A percentile compares a stretch with the other conserved stretches of the same genome.
Evolutionary conservation across 2,329 filamentous ascomycete genomes (phyloP).

Genomic region (Ophiostoma fasciatum): DNA sequence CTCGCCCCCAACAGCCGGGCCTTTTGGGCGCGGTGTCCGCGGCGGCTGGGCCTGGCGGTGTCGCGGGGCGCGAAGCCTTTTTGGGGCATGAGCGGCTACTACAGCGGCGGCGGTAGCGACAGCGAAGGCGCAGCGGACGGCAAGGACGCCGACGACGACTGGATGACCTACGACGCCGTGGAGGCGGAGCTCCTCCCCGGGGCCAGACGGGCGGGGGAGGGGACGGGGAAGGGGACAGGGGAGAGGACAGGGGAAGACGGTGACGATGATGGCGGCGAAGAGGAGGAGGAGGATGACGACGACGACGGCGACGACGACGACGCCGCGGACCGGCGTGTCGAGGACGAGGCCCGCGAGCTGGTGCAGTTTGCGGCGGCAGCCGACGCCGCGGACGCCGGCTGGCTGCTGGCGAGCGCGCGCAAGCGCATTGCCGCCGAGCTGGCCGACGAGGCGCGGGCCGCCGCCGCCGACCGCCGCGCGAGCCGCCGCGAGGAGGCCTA

Average conservation of each 20-base stretch:
- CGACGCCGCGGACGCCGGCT: constrained; percentile 22
- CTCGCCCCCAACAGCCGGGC: constrained; percentile 22
- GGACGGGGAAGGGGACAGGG: neutral
- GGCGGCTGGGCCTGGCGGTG: constrained; percentile 34
- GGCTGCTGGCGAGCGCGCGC: constrained; percentile 15
- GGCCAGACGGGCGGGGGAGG: too few relatives aligned
- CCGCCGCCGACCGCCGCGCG: constrained; percentile 24
- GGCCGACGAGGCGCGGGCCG: constrained; percentile 28
- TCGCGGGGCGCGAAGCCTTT: constrained; percentile 16
- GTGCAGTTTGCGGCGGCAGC: constrained; percentile 25
- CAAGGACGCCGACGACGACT: constrained; percentile 4
- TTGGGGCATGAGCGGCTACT: neutral
- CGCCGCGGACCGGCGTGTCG: constrained; percentile 1
- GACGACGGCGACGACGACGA: neutral
- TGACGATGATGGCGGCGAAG: neutral
- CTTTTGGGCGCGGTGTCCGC: constrained; percentile 34
- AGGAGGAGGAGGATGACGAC: neutral
- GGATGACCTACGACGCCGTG: constrained; percentile 7
- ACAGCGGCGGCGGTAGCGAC: neutral
- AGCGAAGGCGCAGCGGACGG: constrained; percentile 2
- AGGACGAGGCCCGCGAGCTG: constrained; percentile 27
- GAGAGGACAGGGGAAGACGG: neutral
- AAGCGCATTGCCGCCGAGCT: constrained; percentile 26
- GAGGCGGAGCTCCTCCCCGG: constrained; percentile 3
- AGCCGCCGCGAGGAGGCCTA: constrained; percentile 26